These are phyloP conservation scores for Agroathelia rolfsii DNA, from an alignment of 1,284 basidiomycete species.

Conservation along the genomic window DNA sequence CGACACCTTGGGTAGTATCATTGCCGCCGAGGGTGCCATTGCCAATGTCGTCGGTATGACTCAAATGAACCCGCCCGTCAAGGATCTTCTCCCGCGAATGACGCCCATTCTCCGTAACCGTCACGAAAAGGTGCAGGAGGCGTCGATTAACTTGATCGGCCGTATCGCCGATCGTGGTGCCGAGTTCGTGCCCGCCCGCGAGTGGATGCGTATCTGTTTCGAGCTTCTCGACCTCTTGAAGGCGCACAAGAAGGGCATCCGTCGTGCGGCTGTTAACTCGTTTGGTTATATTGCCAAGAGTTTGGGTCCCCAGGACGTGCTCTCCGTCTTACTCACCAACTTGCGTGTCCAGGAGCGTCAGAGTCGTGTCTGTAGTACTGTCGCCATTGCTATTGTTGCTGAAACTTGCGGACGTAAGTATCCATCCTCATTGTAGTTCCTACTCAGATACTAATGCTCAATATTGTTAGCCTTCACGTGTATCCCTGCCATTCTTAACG, in stretches of 20 bases:
- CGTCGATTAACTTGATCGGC: conserved; percentile 98
- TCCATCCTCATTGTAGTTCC: conserved; percentile 5
- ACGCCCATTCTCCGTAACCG: conserved; percentile 97
- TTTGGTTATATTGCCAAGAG: conserved; percentile 99
- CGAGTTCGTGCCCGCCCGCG: conserved; percentile 95
- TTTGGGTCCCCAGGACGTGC: conserved; percentile 96
- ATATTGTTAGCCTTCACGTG: conserved; percentile 87
- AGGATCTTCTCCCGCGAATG: conserved; percentile 97
- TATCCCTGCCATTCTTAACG: conserved; percentile 97
- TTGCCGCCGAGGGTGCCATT: conserved; percentile 95
- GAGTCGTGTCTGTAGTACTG: conserved; percentile 96
- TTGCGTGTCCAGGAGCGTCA: conserved; percentile 98
- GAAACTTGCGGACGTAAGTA: conserved; percentile 91
- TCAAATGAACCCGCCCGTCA: conserved; percentile 99
- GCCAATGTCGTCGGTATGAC: conserved; percentile 99
- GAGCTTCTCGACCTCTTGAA: conserved; percentile 95
- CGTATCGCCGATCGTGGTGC: conserved; percentile 99
- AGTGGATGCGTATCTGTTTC: conserved; percentile 99
- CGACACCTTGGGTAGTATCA: conserved; percentile 96
- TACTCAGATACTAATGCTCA: conserved; percentile 14
- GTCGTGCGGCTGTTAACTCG: conserved; percentile 97
- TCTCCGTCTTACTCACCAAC: conserved; percentile 94
- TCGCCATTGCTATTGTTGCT: conserved; percentile 95
- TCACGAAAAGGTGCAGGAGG: conserved; percentile 99
- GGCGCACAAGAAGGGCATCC: conserved; percentile 98